These are phyloP conservation scores for Cystobasidium slooffiae DNA, from an alignment of 1,284 basidiomycete genomes.

Conservation along the genomic window DNA sequence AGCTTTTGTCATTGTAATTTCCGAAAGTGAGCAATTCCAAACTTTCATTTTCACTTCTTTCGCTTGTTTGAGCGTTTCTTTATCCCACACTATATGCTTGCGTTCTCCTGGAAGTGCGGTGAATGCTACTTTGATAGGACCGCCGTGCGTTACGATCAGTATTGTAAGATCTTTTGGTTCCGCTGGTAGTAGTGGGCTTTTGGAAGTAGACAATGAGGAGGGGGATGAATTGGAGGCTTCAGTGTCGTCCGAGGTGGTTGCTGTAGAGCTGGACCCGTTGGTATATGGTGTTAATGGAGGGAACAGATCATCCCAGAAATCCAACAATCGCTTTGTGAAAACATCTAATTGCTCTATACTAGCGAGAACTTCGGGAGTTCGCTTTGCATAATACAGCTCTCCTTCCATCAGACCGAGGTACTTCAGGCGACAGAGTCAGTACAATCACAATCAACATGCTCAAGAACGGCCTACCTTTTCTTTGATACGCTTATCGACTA, in stretches of 20 bases:
- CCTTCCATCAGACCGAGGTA: slow-evolving; percentile 46
- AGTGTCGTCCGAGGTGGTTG: not conserved
- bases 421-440: slow-evolving; percentile 13
- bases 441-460: slow-evolving; percentile 38
- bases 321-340: slow-evolving; percentile 45
- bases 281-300: not conserved
- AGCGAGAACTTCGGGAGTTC: slow-evolving; percentile 22
- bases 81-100: slow-evolving; percentile 18
- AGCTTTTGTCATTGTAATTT: slow-evolving; percentile 44
- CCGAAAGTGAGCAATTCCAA: slow-evolving; percentile 49
- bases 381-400: slow-evolving; percentile 44
- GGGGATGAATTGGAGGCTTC: not conserved
- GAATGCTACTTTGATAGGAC: slow-evolving; percentile 49
- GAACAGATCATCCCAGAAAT: slow-evolving; percentile 49
- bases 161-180: slow-evolving; percentile 25
- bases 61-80: not conserved
- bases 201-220: not conserved
- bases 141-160: slow-evolving; percentile 51
- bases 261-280: not conserved
- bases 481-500: not conserved
- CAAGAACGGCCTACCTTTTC: slow-evolving; percentile 1
- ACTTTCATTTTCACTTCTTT: slow-evolving; percentile 44
- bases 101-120: slow-evolving; percentile 39
- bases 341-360: slow-evolving; percentile 46
- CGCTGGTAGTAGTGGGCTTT: not conserved